Evolutionary conservation across 495 filamentous ascomycete species (phyloP).

Genomic region (Penicillium antarcticum): DNA sequence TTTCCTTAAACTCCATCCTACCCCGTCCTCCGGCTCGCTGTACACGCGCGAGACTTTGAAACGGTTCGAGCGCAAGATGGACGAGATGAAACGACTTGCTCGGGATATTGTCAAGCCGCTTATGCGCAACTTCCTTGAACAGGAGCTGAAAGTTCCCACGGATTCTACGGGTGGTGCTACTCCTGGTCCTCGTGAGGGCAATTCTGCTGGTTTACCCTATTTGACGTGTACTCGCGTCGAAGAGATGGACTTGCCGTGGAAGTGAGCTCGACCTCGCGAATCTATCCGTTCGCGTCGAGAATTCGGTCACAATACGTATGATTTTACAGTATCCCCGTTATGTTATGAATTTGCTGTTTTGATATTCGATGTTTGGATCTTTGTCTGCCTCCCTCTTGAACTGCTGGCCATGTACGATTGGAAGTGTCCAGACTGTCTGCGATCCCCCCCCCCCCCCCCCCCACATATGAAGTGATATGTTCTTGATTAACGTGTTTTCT

Average conservation of each 20-base stretch:
- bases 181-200: slow-evolving; percentile 15
- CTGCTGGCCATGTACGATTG: slow-evolving; percentile 16
- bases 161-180: slow-evolving; percentile 6
- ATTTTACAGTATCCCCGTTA: neutral
- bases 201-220: slow-evolving; percentile 54
- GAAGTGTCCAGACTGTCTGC: neutral
- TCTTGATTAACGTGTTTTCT: slow-evolving; percentile 11
- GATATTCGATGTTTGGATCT: neutral
- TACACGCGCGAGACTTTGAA: slow-evolving; percentile 75
- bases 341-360: neutral
- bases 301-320: neutral
- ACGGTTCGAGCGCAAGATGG: slow-evolving; percentile 78
- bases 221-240: slow-evolving; percentile 76
- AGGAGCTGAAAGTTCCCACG: slow-evolving; percentile 56
- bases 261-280: slow-evolving; percentile 23
- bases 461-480: slow-evolving; percentile 21
- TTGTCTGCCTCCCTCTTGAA: neutral
- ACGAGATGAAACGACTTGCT: slow-evolving; percentile 81
- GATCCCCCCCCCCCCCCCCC: too few species aligned
- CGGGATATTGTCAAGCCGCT: slow-evolving; percentile 79
- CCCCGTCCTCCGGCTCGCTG: slow-evolving; percentile 49
- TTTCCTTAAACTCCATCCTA: slow-evolving; percentile 68
- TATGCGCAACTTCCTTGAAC: slow-evolving; percentile 77
- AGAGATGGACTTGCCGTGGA: slow-evolving; percentile 78
- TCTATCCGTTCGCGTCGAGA: neutral